These are phyloP conservation scores for Heliamphora exappendiculata DNA, from an alignment of 148 eudicot genomes.

Conservation along the genomic window DNA sequence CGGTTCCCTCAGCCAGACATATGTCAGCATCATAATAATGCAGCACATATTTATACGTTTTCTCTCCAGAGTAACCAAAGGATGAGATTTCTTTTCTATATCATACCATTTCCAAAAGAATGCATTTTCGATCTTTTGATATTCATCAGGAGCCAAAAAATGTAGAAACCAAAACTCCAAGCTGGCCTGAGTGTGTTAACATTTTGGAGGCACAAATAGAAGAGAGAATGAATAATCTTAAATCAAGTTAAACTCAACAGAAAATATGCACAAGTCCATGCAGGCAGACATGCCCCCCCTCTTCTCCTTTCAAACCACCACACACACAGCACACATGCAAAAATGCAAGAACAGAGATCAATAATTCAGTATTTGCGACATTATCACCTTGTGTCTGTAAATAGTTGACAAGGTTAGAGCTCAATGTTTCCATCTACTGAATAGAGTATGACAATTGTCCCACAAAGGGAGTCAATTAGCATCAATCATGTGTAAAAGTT, in stretches of 20 bases:
- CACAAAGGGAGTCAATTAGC: neutral
- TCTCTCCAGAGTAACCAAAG: neutral
- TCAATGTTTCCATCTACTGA: neutral
- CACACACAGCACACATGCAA: neutral
- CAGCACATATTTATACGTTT: neutral
- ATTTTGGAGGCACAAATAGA: neutral
- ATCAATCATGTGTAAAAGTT: neutral
- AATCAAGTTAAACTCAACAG: neutral
- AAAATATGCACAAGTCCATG: neutral
- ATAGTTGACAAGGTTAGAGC: neutral
- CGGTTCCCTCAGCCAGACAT: neutral
- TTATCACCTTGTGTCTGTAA: neutral
- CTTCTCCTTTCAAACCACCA: too few species aligned
- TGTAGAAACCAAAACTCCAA: neutral
- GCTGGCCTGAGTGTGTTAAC: neutral
- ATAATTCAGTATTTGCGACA: neutral
- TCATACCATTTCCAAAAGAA: neutral
- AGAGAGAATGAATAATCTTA: neutral
- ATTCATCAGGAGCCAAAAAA: neutral
- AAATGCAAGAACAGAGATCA: neutral
- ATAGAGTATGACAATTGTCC: neutral
- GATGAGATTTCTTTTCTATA: neutral
- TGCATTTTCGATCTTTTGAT: neutral
- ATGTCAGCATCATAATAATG: neutral
- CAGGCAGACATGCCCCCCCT: neutral